phyloP scores from a whole-genome alignment of 352 stramenopile species.

The Phytophthora foliorum region DNA sequence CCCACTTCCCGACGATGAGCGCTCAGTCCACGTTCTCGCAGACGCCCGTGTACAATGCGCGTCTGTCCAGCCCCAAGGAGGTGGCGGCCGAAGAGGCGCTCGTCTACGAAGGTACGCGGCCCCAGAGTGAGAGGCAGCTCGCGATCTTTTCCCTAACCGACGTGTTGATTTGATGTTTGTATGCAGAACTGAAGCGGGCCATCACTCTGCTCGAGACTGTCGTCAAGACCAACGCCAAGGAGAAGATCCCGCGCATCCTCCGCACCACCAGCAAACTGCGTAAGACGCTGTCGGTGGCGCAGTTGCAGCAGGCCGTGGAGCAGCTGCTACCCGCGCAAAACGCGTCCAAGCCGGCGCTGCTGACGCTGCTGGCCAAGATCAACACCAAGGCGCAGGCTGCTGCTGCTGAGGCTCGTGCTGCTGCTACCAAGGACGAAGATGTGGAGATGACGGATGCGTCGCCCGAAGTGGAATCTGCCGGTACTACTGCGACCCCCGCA shows the following conservation, averaged over 20 bases:
- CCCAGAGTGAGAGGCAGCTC: background rate
- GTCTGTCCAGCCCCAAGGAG: constrained; percentile 53
- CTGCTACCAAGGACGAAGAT: constrained; percentile 40
- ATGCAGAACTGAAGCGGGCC: constrained; percentile 79
- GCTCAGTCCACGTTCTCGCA: constrained; percentile 81
- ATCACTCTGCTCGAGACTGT: constrained; percentile 77
- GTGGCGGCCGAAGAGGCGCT: constrained; percentile 65
- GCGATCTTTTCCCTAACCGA: constrained; percentile 16
- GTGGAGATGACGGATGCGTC: constrained; percentile 71
- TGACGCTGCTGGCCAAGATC: constrained; percentile 63
- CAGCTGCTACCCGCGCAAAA: constrained; percentile 76
- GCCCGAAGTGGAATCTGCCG: constrained; percentile 34
- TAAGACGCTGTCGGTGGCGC: constrained; percentile 72
- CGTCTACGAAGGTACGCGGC: constrained; percentile 66
- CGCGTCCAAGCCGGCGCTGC: constrained; percentile 60
- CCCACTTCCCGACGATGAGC: constrained; percentile 47
- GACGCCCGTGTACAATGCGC: constrained; percentile 66
- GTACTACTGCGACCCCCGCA: constrained; percentile 11
- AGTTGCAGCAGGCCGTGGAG: constrained; percentile 67
- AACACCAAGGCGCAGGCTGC: constrained; percentile 43
- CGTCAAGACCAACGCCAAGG: constrained; percentile 88
- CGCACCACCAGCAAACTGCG: constrained; percentile 85
- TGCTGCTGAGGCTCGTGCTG: constrained; percentile 9
- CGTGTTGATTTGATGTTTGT: constrained; percentile 17
- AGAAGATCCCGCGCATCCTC: constrained; percentile 85